Evolutionary conservation across 1,284 basidiomycete genomes (phyloP).

Genomic region (Trichosporon coremiiforme): DNA sequence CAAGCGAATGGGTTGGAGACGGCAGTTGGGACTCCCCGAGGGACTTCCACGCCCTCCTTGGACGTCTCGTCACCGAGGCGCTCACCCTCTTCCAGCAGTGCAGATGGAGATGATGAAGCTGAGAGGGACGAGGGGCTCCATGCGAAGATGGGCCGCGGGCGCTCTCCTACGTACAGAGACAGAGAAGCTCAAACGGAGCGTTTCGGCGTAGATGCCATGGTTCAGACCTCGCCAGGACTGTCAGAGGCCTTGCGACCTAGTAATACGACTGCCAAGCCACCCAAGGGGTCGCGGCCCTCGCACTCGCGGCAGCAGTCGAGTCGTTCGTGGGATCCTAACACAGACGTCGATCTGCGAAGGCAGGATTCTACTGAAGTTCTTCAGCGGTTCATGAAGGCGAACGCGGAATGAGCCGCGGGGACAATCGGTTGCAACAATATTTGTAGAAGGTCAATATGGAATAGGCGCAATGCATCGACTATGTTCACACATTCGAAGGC

Average conservation of each 20-base stretch:
- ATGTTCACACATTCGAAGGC: too few relatives aligned
- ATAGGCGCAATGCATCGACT: neutral
- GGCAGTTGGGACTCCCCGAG: constrained; percentile 37
- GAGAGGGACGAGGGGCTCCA: constrained; percentile 31
- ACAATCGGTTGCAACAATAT: neutral
- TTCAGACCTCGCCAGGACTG: constrained; percentile 35
- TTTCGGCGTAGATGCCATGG: constrained; percentile 38
- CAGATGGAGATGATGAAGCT: constrained; percentile 48
- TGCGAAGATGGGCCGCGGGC: constrained; percentile 23
- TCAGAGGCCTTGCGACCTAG: neutral
- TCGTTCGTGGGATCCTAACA: constrained; percentile 45
- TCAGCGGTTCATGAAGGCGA: constrained; percentile 61
- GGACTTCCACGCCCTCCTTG: neutral
- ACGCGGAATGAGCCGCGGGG: too few relatives aligned
- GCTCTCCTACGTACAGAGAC: constrained; percentile 40
- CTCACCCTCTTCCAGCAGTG: constrained; percentile 36
- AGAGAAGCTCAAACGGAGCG: constrained; percentile 44
- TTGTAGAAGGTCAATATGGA: neutral
- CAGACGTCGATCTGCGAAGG: constrained; percentile 58
- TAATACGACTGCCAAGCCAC: too few relatives aligned
- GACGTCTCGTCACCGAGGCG: neutral
- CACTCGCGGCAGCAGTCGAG: constrained; percentile 21
- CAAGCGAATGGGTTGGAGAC: constrained; percentile 28
- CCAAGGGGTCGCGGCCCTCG: neutral
- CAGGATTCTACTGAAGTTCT: constrained; percentile 78